phyloP scores from a whole-genome alignment of 129 eudicot genomes.

The Artemisia annua region DNA sequence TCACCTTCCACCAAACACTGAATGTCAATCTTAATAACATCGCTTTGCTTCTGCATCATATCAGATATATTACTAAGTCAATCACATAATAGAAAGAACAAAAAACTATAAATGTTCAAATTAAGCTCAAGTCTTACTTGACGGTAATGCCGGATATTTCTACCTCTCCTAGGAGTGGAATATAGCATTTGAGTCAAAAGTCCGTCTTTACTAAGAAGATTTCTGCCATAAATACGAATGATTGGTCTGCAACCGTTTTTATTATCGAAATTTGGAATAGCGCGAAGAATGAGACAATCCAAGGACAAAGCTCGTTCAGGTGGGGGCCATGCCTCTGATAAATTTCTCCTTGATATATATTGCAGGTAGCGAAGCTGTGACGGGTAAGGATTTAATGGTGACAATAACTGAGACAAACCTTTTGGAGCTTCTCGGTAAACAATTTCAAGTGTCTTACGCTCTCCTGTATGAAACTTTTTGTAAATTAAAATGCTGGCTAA shows the following conservation, averaged over 20 bases:
- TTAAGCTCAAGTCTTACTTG: slow-evolving; percentile 49
- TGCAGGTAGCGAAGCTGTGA: slow-evolving; percentile 97
- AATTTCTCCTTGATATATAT: slow-evolving; percentile 83
- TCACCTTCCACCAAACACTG: slow-evolving; percentile 98
- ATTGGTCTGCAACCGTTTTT: slow-evolving; percentile 88
- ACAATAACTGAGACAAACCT: slow-evolving; percentile 73
- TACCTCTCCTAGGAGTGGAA: slow-evolving; percentile 71
- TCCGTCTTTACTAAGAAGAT: slow-evolving; percentile 84
- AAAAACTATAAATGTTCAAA: neutral
- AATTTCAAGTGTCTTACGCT: slow-evolving; percentile 79
- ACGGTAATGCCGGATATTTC: slow-evolving; percentile 74
- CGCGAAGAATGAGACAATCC: slow-evolving; percentile 92
- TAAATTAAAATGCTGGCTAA: slow-evolving; percentile 85
- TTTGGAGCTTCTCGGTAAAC: slow-evolving; percentile 95
- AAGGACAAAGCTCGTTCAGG: slow-evolving; percentile 85
- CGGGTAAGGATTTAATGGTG: slow-evolving; percentile 91
- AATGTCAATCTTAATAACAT: slow-evolving; percentile 91
- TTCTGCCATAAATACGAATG: slow-evolving; percentile 85
- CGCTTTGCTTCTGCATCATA: slow-evolving; percentile 81
- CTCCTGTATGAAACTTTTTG: slow-evolving; percentile 79
- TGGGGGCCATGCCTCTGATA: slow-evolving; percentile 97
- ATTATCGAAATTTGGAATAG: slow-evolving; percentile 82
- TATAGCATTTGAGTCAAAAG: slow-evolving; percentile 83
- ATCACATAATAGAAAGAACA: neutral
- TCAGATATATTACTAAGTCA: slow-evolving; percentile 10